Evolutionary conservation across 2,329 filamentous ascomycete species (phyloP), one percentile per base, ranked within the genome.

Genomic region (Alternaria brassicae): DNA sequence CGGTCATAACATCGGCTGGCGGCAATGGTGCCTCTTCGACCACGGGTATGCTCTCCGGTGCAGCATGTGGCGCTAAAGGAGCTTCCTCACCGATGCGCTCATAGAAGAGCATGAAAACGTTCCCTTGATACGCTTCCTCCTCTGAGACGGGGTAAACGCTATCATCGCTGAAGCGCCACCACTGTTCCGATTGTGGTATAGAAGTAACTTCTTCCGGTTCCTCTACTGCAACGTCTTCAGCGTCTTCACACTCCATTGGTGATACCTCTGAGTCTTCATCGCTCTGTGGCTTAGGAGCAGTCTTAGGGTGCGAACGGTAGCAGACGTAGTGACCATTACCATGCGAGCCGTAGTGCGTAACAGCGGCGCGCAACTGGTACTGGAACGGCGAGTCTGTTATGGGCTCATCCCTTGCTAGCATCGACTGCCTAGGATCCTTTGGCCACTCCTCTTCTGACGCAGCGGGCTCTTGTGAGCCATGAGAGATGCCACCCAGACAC

Each of bases 71-170:
- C 7, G 32, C 1, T 40, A 39, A 30, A 6, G 53, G 21, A 4
- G 90, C 81, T 45, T 86, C 87, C 74, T 60, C 60, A 25, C 73
- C 67, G 36, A 73, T 62, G n/a, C 71, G 74, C 63, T 99, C 94
- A 76, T 98, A 99, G 76, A 98, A 98, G 1, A 98, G 84, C 94
- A 99, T 98, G 74, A 98, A 98, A 0, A 93, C 94, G 2, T 92
- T 92, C 0, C 88, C 88, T 67, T 96, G 89, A 2, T 83, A 84
- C 0, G 96, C 91, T 27, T 85, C 84, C 10, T 89, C 84, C 74
- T 97, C 91, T 19, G 86, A 86, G 23, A 93, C 90, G 64, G 86
- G 83, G 61, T 83, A 86, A 7, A 98, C 93, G 62, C 90, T 89
- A 60, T 97, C 91, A 70, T 98, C 94, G 75, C 94, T 98, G 27